A percentile compares a stretch with the other conserved stretches of the same genome.
Conservation (phyloP, 2,329 filamentous ascomycete species). For the Periglandula ipomoeae region DNA sequence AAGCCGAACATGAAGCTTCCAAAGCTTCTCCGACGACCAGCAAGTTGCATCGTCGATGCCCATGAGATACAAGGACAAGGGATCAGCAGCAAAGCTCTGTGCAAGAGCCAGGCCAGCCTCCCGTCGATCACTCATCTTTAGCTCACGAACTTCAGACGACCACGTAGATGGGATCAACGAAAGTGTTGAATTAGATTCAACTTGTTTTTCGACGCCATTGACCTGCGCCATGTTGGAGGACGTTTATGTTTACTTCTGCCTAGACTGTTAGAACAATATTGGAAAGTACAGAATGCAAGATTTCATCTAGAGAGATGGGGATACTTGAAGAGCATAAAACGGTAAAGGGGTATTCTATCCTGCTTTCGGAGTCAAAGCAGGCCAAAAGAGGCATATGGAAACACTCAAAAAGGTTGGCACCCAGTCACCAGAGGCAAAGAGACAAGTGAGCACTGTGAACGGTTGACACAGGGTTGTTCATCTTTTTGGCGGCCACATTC, state of each 20-base stretch:
- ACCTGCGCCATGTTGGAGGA: constrained; percentile 9
- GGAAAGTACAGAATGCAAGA: not conserved
- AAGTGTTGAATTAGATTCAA: constrained; percentile 19
- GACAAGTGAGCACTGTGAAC: not conserved
- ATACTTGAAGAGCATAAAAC: not conserved
- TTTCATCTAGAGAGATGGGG: not conserved
- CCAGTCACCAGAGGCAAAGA: constrained; percentile 4
- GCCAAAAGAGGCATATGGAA: constrained; percentile 3
- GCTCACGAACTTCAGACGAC: constrained; percentile 50
- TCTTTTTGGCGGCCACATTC: constrained; percentile 4
- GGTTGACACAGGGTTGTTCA: constrained; percentile 1
- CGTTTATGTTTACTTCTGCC: constrained; percentile 9
- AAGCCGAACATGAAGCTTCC: constrained; percentile 67
- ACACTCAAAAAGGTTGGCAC: constrained; percentile 5
- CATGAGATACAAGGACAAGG: constrained; percentile 66
- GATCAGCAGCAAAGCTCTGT: constrained; percentile 68
- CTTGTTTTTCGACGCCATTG: constrained; percentile 1
- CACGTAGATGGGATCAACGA: constrained; percentile 42
- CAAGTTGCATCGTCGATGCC: constrained; percentile 58
- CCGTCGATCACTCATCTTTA: constrained; percentile 59
- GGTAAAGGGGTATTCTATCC: not conserved
- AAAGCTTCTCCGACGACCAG: constrained; percentile 58
- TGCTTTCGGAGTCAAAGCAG: constrained; percentile 6
- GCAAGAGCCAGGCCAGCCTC: constrained; percentile 64
- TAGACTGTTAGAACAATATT: constrained; percentile 6